A percentile compares a stretch with the other conserved stretches of the same genome.
phyloP scores from a whole-genome alignment of 345 rosid genomes.

The Rubroshorea leprosula region DNA sequence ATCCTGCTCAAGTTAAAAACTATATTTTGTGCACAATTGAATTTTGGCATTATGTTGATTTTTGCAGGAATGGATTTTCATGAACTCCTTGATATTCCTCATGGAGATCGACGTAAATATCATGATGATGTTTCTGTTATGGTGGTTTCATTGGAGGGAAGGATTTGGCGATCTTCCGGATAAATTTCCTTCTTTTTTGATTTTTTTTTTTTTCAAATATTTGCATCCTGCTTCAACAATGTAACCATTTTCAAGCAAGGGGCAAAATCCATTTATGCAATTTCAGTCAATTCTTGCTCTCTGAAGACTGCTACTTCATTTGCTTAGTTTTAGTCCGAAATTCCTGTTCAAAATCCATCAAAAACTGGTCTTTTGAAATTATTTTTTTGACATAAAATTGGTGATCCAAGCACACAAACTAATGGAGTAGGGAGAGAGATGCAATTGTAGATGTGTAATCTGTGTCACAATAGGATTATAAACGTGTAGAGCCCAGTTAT shows the following conservation, averaged over 20 bases:
- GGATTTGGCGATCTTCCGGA: conserved; percentile 96
- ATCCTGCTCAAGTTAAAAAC: too few relatives aligned
- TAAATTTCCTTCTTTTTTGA: conserved; percentile 22
- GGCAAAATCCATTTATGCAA: conserved; percentile 33
- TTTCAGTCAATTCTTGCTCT: conserved; percentile 22
- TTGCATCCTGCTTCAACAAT: conserved; percentile 20
- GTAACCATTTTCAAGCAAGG: conserved; percentile 30
- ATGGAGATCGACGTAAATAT: conserved; percentile 90
- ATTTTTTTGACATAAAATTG: too few relatives aligned
- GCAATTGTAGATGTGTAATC: too few relatives aligned
- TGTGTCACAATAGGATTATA: too few relatives aligned
- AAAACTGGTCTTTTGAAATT: too few relatives aligned
- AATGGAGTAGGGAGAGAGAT: too few relatives aligned
- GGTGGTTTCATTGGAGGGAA: conserved; percentile 96
- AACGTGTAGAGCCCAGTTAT: too few relatives aligned
- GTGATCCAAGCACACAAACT: too few relatives aligned
- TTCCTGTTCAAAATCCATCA: not conserved
- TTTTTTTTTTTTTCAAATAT: conserved; percentile 7
- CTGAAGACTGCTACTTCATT: not conserved
- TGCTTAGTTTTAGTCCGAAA: not conserved
- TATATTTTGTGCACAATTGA: not conserved
- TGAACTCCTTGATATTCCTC: conserved; percentile 84
- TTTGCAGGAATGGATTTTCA: conserved; percentile 90
- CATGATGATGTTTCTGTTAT: conserved; percentile 95
- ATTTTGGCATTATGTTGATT: not conserved